Conservation (phyloP, 257 asterid species). For the Sherardia arvensis region DNA sequence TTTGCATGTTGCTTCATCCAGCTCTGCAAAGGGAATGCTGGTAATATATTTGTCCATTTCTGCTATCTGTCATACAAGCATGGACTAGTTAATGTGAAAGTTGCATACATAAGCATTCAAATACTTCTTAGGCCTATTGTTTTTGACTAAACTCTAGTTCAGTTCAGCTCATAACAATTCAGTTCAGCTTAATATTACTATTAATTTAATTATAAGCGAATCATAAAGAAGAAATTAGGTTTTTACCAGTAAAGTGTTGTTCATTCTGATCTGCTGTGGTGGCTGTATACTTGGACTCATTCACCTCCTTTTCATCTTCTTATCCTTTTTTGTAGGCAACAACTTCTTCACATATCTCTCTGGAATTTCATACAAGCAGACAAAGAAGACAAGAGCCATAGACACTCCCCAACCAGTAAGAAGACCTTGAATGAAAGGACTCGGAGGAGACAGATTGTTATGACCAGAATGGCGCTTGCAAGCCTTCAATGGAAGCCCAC, state of each 20-base stretch:
- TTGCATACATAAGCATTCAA: too few species aligned
- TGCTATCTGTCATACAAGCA: too few species aligned
- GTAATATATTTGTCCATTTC: conserved; percentile 20
- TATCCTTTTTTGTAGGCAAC: too few species aligned
- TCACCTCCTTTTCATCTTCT: background rate
- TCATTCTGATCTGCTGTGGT: background rate
- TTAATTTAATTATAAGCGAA: too few species aligned
- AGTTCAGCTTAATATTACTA: too few species aligned
- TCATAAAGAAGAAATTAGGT: too few species aligned
- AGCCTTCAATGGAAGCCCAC: conserved; percentile 12
- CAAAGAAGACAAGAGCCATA: background rate
- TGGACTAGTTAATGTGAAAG: too few species aligned
- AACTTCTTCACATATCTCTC: background rate
- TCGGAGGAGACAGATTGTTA: background rate
- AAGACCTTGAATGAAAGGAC: background rate
- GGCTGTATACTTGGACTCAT: background rate
- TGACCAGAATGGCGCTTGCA: too few species aligned
- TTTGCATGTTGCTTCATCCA: too few species aligned
- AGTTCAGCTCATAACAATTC: too few species aligned
- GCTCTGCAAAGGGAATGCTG: conserved; percentile 16
- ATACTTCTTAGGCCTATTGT: too few species aligned
- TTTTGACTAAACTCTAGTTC: too few species aligned
- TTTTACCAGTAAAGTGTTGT: background rate
- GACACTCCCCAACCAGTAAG: conserved; percentile 3
- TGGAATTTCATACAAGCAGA: background rate